Evolutionary conservation across 2,329 filamentous ascomycete genomes (phyloP).

Genomic region (Corinectria fuckeliana): DNA sequence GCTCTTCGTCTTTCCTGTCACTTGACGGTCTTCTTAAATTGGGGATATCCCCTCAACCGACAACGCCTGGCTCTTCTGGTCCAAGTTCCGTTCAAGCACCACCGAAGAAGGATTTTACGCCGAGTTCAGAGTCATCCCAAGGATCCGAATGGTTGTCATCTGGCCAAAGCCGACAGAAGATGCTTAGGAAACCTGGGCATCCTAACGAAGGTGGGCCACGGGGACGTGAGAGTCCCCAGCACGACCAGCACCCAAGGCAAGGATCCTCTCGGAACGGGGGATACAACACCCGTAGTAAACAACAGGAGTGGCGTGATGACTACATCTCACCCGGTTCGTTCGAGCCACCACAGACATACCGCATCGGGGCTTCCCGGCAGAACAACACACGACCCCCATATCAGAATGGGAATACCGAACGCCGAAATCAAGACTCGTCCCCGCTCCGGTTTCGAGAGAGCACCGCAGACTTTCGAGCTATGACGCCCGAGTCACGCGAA

Average conservation of each 20-base stretch:
- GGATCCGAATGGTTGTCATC: too few species aligned
- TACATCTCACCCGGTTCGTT: background rate
- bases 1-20: background rate
- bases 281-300: background rate
- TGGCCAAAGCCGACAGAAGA: background rate
- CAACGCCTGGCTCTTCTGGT: background rate
- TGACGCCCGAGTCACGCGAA: background rate
- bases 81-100: background rate
- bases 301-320: background rate
- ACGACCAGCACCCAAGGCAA: background rate
- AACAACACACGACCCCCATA: background rate
- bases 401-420: background rate
- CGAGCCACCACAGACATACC: too few species aligned
- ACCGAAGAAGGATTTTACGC: too few species aligned
- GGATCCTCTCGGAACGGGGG: background rate
- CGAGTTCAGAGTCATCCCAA: too few species aligned
- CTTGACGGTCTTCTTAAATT: background rate
- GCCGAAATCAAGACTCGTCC: background rate
- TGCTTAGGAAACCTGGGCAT: background rate
- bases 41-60: too few species aligned
- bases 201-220: background rate
- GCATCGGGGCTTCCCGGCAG: background rate
- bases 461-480: conserved; percentile 3
- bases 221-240: background rate
- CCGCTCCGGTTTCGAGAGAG: conserved; percentile 12